Evolutionary conservation across 164 flowering plant genomes (phyloP), one percentile per base, ranked within the genome.

Genomic region (Santalum album): DNA sequence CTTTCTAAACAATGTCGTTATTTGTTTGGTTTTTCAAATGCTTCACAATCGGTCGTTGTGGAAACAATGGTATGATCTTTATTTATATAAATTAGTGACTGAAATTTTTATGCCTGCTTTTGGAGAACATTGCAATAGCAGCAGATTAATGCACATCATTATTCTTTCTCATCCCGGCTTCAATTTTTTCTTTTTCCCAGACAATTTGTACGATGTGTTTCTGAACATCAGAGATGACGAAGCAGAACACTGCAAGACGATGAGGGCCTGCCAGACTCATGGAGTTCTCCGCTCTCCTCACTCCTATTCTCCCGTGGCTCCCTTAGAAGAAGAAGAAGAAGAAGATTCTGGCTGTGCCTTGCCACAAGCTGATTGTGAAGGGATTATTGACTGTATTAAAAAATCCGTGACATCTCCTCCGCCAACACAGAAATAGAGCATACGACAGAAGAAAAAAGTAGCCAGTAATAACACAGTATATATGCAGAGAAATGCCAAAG

Each of bases 241-340:
- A 79, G 96, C 87, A 21, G 99, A 92, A 62, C 96, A 92, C 67
- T 89, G 96, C 62, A 89, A 92, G 91, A 89, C 96, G 7, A 92
- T 89, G 99, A 89, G 67, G 70, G 91, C 91, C 25, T 92, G 96
- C 53, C 96, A 92, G 63, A 85, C 78, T 47, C 91, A 66, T 65
- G 99, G 96, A 16, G 84, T 63, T 57, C 90, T 92, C 18, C 81
- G 78, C 1, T 92, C 96, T 22, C 96, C 99, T 56, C 99, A 92
- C 68, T 78, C 96, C 1, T 56, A 51, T 53, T 4, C 34, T 4
- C 11, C 49, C 10, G 81, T 69, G 40, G 73, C 62, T 51, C 62
- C 56, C n/a, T 29, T 18, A 15, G n/a, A n/a, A n/a, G n/a, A n/a
- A n/a, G n/a, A n/a, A 17, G 83, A 72, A n/a, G 82, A 36, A 7